These are phyloP conservation scores for Cyberlindnera misumaiensis DNA, from an alignment of 805 yeast species.

Conservation along the genomic window DNA sequence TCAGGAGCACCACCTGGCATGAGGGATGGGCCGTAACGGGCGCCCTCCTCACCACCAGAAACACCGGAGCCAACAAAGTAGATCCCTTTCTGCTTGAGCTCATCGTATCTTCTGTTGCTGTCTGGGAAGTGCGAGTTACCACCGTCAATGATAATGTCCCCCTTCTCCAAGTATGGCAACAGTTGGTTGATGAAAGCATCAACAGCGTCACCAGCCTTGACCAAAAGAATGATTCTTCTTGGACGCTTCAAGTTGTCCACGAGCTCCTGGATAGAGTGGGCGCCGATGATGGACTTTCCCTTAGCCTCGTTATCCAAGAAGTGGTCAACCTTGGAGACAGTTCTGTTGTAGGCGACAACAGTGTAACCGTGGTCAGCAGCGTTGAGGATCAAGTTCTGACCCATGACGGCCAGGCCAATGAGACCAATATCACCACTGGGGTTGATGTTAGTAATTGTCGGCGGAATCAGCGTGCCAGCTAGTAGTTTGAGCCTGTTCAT, in stretches of 20 bases:
- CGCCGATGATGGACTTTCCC: constrained; percentile 94
- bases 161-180: constrained; percentile 87
- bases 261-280: constrained; percentile 85
- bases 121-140: constrained; percentile 99
- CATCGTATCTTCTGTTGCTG: constrained; percentile 92
- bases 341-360: constrained; percentile 98
- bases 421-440: constrained; percentile 92
- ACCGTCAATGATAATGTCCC: constrained; percentile 98
- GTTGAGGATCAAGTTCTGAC: constrained; percentile 94
- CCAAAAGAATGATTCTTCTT: constrained; percentile 88
- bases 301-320: constrained; percentile 93
- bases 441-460: constrained; percentile 9
- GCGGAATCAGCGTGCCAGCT: background rate
- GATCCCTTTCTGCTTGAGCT: constrained; percentile 80
- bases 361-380: constrained; percentile 99
- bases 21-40: constrained; percentile 96
- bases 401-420: constrained; percentile 99
- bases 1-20: constrained; percentile 99
- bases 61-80: constrained; percentile 98
- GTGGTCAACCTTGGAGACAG: constrained; percentile 90
- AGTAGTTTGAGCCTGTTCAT: background rate
- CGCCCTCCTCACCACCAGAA: constrained; percentile 99
- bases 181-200: constrained; percentile 85
- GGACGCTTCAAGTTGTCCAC: constrained; percentile 90
- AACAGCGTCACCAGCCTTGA: constrained; percentile 95